Percentiles rank a stretch among this genome's conserved stretches.
Conservation (phyloP, 179 eudicot genomes). For the Gypsophila paniculata region DNA sequence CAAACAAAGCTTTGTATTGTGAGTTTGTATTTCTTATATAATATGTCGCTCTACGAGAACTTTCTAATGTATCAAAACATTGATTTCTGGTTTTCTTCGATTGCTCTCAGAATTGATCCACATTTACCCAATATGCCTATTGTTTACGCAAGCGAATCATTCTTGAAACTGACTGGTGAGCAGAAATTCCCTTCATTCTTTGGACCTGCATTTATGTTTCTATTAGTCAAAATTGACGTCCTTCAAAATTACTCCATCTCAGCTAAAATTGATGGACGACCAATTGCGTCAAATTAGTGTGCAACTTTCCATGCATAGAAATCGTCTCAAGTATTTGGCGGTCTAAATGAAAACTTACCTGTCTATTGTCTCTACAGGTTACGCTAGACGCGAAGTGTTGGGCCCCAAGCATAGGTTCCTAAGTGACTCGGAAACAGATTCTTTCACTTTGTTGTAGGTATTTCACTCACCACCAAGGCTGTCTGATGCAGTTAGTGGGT, state of each 20-base stretch:
- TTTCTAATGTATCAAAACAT: not conserved
- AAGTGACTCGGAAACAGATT: slow-evolving; percentile 56
- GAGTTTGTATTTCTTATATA: slow-evolving; percentile 48
- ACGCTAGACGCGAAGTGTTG: slow-evolving; percentile 68
- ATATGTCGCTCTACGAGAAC: slow-evolving; percentile 14
- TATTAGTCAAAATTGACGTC: not conserved
- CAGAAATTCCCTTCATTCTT: slow-evolving; percentile 1
- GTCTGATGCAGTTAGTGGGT: not conserved
- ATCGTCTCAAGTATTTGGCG: not conserved
- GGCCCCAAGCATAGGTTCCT: slow-evolving; percentile 62
- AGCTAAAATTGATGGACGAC: too few relatives aligned
- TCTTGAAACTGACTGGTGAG: slow-evolving; percentile 66
- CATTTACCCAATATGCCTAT: slow-evolving; percentile 61
- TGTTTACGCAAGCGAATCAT: slow-evolving; percentile 82
- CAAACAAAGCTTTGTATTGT: slow-evolving; percentile 97
- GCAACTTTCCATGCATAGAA: not conserved
- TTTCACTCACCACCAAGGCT: not conserved
- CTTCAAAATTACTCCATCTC: too few relatives aligned
- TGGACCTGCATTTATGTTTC: not conserved
- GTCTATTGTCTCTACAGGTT: slow-evolving; percentile 42
- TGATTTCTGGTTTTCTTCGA: slow-evolving; percentile 15
- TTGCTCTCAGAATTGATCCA: slow-evolving; percentile 57
- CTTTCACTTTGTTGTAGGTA: slow-evolving; percentile 53
- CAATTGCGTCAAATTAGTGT: not conserved
- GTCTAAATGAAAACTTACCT: not conserved